phyloP scores from a whole-genome alignment of 2,329 filamentous ascomycete genomes.

The Cercospora citrullina region DNA sequence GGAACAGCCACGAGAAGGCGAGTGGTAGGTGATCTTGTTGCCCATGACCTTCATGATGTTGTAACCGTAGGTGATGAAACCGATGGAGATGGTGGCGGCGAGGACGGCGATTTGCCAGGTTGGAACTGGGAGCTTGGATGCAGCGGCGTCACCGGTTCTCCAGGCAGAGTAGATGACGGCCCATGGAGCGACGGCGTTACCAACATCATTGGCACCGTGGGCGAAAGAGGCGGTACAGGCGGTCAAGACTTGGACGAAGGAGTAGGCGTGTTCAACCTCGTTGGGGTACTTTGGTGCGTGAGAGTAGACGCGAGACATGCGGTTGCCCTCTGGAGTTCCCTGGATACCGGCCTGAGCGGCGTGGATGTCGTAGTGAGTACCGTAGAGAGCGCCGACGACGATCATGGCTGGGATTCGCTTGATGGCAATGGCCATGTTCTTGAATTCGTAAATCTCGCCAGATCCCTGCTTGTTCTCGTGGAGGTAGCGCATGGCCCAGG shows the following conservation, averaged over 20 bases:
- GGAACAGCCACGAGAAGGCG: constrained; percentile 54
- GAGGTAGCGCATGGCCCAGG: constrained; percentile 78
- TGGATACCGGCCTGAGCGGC: constrained; percentile 68
- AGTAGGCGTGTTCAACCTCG: constrained; percentile 63
- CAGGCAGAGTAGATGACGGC: constrained; percentile 64
- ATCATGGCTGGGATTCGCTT: constrained; percentile 70
- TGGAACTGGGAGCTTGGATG: constrained; percentile 65
- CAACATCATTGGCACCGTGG: constrained; percentile 68
- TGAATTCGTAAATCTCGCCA: constrained; percentile 71
- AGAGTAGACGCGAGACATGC: constrained; percentile 63
- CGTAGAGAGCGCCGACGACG: constrained; percentile 66
- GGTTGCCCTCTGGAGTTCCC: constrained; percentile 70
- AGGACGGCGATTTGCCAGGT: constrained; percentile 76
- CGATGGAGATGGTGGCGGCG: constrained; percentile 55
- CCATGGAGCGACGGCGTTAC: constrained; percentile 64
- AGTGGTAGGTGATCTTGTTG: constrained; percentile 61
- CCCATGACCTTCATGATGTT: constrained; percentile 63
- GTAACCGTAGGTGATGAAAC: constrained; percentile 64
- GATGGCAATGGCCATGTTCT: constrained; percentile 64
- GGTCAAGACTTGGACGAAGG: constrained; percentile 65
- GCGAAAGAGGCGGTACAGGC: constrained; percentile 73
- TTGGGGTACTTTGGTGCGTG: constrained; percentile 63
- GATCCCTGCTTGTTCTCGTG: constrained; percentile 71
- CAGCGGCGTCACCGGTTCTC: constrained; percentile 49
- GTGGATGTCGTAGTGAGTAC: constrained; percentile 80